Base-by-base conservation (phyloP, 164 flowering plant genomes). In the Kingdonia uniflora region DNA sequence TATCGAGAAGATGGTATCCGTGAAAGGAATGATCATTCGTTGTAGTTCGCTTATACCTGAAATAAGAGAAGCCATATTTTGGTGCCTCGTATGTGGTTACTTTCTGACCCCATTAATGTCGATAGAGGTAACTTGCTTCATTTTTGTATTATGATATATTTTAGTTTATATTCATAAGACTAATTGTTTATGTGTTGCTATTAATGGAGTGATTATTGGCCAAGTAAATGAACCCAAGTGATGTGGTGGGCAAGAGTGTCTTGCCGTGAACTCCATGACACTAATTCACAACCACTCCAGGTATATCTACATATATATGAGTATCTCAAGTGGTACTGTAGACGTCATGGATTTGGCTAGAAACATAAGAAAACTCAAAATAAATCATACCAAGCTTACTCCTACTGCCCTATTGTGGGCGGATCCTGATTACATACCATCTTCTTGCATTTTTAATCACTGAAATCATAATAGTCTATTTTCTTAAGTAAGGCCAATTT, bases 21-120 rank as follows among this genome's bases (percentile, higher is more conserved):
- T 92, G 63, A 88, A 88, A 65, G 99, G 99, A 52, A 92, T 92
- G 99, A 72, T 92, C 50, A 92, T 92, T 40, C 74, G 99, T 13
- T 78, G 86, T 68, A 92, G 97, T 58, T 77, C 95, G 1, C 79
- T 92, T 49, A 88, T 92, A 65, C 99, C 99, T 0, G 99, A 92
- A 63, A 88, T 92, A 54, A 84, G 90, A 69, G 99, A 92, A 68
- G 99, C 95, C 0, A 48, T 80, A 40, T 92, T 92, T 49, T 78
- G 82, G 54, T 92, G 99, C 58, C 88, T 86, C 54, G 79, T 92
- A 0, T 92, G 99, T 51, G 95, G 97, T 19, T 77, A 73, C 66
- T 84, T 53, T 70, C 95, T 54, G 95, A 89, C 38, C 92, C 95
- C 0, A 48, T 88, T 67, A 73, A 75, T 55, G 91, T 94, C 5